Evolutionary conservation across 2,329 filamentous ascomycete genomes (phyloP).

Genomic region (Aspergillus sojae): DNA sequence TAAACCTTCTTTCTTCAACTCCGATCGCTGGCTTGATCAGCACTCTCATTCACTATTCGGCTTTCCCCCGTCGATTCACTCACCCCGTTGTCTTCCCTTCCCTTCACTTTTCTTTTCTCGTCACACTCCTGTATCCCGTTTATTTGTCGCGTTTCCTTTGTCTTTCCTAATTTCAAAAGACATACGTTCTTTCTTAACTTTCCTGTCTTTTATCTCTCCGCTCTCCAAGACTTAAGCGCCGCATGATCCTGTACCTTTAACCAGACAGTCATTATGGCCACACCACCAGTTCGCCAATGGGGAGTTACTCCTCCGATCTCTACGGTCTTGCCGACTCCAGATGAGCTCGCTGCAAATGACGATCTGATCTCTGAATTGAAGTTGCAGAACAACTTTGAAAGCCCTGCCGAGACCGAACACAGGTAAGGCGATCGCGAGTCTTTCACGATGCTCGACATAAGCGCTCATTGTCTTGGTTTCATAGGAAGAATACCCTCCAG

Average conservation of each 20-base stretch:
- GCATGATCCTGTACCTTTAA: slow-evolving; percentile 16
- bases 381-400: slow-evolving; percentile 89
- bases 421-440: slow-evolving; percentile 55
- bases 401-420: slow-evolving; percentile 76
- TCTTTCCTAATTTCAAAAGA: slow-evolving; percentile 6
- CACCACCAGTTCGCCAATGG: slow-evolving; percentile 51
- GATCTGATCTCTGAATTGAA: slow-evolving; percentile 82
- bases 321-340: slow-evolving; percentile 70
- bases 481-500: slow-evolving; percentile 70
- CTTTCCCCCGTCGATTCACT: neutral
- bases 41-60: neutral
- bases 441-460: neutral
- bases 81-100: neutral
- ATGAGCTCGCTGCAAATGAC: slow-evolving; percentile 76
- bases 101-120: neutral
- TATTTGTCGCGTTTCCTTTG: neutral
- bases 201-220: slow-evolving; percentile 9
- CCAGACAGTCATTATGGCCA: slow-evolving; percentile 35
- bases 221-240: slow-evolving; percentile 9
- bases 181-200: slow-evolving; percentile 9
- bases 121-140: neutral
- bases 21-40: neutral
- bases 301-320: slow-evolving; percentile 88
- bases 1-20: neutral
- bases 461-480: slow-evolving; percentile 13